Evolutionary conservation across 805 yeast genomes (phyloP), one percentile per base, ranked within the genome.

Genomic region (Wickerhamiella cacticola): DNA sequence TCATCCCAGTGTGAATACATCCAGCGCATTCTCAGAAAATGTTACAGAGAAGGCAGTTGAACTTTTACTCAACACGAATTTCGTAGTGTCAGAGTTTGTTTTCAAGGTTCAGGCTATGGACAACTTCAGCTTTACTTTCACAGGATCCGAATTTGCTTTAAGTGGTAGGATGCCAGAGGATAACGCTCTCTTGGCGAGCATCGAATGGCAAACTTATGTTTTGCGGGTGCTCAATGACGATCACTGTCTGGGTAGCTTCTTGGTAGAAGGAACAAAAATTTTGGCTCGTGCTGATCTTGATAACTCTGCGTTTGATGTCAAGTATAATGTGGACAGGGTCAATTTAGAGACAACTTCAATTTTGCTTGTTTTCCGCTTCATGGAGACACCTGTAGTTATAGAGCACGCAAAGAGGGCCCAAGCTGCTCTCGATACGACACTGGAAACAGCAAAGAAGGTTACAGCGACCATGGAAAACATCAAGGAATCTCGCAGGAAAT

Each of bases 221-320:
- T 15, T 50, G 13, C 19, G 38, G 15, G 42, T 34, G 13, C 29
- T 22, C 9, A 34, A 38, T 18, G 44, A 41, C 7, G 41, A 39
- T 9, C 38, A 24, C 5, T 13, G n/a, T 16, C 33, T 48, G 7
- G 47, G 47, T 4, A 31, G 36, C 28, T 48, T 42, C 15, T 21
- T 19, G 13, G 41, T 38, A 2, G 41, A 48, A 22, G 48, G 48
- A 2, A 24, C 46, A 7, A 36, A 19, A 3, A 38, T 43, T 13
- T 23, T 48, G 22, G 33, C 26, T 1, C 52, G 54, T 5, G 45
- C 45, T 2, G 49, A 42, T 13, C 23, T 52, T 1, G 53, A 48
- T 12, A 33, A 25, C n/a, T 50, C 50, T 16, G 41, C 55, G 12
- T 35, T 23, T 5, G 50, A 54, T 13, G 18, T 53, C 3, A 23